Conservation (phyloP, 768 basidiomycete species). For the Suillus tomentosus region DNA sequence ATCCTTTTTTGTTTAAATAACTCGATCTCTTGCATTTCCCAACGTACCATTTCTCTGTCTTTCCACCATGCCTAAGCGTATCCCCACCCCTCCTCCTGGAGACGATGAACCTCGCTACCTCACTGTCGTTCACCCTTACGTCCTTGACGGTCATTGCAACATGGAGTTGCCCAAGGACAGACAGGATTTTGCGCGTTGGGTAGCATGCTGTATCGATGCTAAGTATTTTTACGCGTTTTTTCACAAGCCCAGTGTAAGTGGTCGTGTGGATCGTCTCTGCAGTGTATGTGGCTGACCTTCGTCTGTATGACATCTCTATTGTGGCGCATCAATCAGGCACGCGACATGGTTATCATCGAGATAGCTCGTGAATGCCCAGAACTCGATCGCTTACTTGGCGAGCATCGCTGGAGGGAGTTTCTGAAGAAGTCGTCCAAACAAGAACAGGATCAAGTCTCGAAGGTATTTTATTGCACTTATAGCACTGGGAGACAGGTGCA, state of each 20-base stretch:
- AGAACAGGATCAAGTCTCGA: constrained; percentile 28
- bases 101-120: constrained; percentile 49
- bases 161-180: constrained; percentile 42
- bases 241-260: constrained; percentile 47
- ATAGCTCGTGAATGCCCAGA: constrained; percentile 33
- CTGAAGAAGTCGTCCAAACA: constrained; percentile 34
- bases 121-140: constrained; percentile 48
- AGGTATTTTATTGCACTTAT: constrained; percentile 44
- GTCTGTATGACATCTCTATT: neutral
- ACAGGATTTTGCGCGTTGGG: constrained; percentile 43
- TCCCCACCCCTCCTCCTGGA: constrained; percentile 41
- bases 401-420: constrained; percentile 45
- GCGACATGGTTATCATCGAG: constrained; percentile 48
- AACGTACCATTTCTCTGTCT: neutral
- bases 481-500: constrained; percentile 43
- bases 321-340: constrained; percentile 32
- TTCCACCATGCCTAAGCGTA: constrained; percentile 43
- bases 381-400: constrained; percentile 42
- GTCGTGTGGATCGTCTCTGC: neutral
- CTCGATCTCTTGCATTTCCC: neutral
- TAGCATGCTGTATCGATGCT: constrained; percentile 42
- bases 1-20: constrained; percentile 8
- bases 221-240: constrained; percentile 41
- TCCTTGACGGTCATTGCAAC: constrained; percentile 38
- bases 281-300: neutral